Percentiles rank a stretch among this genome's conserved stretches.
phyloP scores from a whole-genome alignment of 495 filamentous ascomycete species.

The Choiromyces venosus region DNA sequence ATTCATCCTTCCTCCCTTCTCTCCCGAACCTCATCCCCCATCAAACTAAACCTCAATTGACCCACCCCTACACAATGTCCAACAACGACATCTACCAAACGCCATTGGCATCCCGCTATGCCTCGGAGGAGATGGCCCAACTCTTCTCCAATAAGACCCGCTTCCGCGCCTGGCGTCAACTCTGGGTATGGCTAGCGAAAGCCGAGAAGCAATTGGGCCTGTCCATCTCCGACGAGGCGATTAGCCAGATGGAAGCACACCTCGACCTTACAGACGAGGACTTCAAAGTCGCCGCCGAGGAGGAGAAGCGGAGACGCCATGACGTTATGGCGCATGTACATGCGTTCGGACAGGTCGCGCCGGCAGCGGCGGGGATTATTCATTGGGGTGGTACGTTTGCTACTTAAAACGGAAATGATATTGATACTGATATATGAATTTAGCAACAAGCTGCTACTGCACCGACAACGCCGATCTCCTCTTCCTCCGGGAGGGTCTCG shows the following conservation, averaged over 20 bases:
- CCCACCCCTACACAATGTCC: conserved; percentile 50
- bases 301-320: conserved; percentile 71
- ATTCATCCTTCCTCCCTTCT: not conserved
- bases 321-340: conserved; percentile 59
- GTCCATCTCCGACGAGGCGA: conserved; percentile 62
- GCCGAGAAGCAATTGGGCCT: conserved; percentile 65
- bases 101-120: conserved; percentile 67
- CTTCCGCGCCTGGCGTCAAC: conserved; percentile 68
- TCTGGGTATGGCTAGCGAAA: conserved; percentile 84
- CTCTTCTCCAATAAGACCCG: conserved; percentile 68
- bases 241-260: conserved; percentile 68
- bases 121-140: conserved; percentile 57
- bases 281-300: conserved; percentile 67
- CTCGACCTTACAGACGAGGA: conserved; percentile 69
- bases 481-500: conserved; percentile 66
- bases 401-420: conserved; percentile 26
- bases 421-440: conserved; percentile 26
- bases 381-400: conserved; percentile 63
- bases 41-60: not conserved
- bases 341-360: conserved; percentile 65
- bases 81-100: conserved; percentile 67
- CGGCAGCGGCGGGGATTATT: conserved; percentile 80
- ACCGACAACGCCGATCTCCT: conserved; percentile 91
- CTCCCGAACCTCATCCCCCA: not conserved
- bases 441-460: conserved; percentile 55